These are phyloP conservation scores for Malus hybrid DNA, from an alignment of 331 rosid species.

Conservation along the genomic window DNA sequence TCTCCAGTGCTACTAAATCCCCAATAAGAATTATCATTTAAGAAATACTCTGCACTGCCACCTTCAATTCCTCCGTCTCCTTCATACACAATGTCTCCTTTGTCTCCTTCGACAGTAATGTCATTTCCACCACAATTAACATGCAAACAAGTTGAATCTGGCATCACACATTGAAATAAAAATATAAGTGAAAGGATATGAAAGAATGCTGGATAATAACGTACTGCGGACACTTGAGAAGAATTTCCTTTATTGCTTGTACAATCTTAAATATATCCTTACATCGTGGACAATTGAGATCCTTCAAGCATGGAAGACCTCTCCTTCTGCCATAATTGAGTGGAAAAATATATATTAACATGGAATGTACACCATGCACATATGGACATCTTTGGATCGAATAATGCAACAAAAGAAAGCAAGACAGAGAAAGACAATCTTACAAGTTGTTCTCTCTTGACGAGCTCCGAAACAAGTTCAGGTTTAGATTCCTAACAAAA, in stretches of 20 bases:
- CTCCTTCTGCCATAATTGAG: slow-evolving; percentile 30
- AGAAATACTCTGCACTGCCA: slow-evolving; percentile 45
- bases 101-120: slow-evolving; percentile 30
- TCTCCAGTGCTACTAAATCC: slow-evolving; percentile 95
- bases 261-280: slow-evolving; percentile 18
- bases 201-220: not conserved
- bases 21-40: slow-evolving; percentile 33
- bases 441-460: slow-evolving; percentile 35
- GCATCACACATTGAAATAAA: not conserved
- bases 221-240: not conserved
- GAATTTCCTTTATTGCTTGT: not conserved
- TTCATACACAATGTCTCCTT: slow-evolving; percentile 22
- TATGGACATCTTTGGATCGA: not conserved
- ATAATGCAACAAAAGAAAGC: not conserved
- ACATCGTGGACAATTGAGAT: slow-evolving; percentile 60
- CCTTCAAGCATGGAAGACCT: slow-evolving; percentile 49
- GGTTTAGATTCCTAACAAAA: slow-evolving; percentile 57
- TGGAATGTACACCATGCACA: not conserved
- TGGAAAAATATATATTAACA: slow-evolving; percentile 14
- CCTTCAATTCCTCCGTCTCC: slow-evolving; percentile 69
- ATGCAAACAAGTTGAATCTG: slow-evolving; percentile 77
- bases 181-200: not conserved
- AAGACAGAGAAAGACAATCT: slow-evolving; percentile 23
- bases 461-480: slow-evolving; percentile 68
- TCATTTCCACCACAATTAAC: slow-evolving; percentile 75